A percentile compares a stretch with the other conserved stretches of the same genome.
Evolutionary conservation across 225 moss, liverwort and hornwort species (phyloP).

Genomic region (Polytrichum formosum): DNA sequence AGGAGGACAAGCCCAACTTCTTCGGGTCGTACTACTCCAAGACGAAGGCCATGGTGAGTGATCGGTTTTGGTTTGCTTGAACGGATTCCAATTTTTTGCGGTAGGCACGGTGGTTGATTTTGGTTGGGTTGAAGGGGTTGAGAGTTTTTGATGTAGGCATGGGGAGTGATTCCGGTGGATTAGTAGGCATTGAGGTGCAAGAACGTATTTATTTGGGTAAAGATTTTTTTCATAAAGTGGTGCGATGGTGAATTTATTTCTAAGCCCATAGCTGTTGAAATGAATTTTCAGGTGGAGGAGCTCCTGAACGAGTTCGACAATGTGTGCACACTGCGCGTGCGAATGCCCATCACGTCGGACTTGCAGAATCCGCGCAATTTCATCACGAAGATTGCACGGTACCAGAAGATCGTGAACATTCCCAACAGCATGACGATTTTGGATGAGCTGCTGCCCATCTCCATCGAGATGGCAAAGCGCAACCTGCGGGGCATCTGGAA

Average conservation of each 20-base stretch:
- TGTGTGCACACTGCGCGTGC: constrained; percentile 43
- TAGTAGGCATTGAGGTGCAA: no score
- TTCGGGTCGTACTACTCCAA: constrained; percentile 48
- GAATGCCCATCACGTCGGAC: constrained; percentile 53
- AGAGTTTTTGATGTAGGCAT: no score
- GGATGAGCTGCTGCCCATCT: constrained; percentile 48
- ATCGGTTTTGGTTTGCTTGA: no score
- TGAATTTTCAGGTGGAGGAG: constrained; percentile 34
- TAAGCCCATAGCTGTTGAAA: no score
- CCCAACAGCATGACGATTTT: constrained; percentile 61
- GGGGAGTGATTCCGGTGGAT: no score
- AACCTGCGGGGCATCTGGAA: constrained; percentile 56
- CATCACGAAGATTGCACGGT: constrained; percentile 55
- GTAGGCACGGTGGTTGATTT: no score
- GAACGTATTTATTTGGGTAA: no score
- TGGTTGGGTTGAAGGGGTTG: no score
- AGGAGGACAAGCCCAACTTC: constrained; percentile 53
- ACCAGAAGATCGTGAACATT: constrained; percentile 55
- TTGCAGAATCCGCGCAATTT: constrained; percentile 49
- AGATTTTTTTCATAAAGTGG: no score
- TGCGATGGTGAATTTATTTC: no score
- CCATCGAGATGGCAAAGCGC: constrained; percentile 55
- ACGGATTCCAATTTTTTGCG: no score
- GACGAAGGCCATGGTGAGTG: constrained; percentile 48
- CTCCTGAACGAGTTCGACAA: constrained; percentile 51